A percentile compares a stretch with the other conserved stretches of the same genome.
phyloP scores from a whole-genome alignment of 768 basidiomycete genomes.

The Mycena sanguinolenta region DNA sequence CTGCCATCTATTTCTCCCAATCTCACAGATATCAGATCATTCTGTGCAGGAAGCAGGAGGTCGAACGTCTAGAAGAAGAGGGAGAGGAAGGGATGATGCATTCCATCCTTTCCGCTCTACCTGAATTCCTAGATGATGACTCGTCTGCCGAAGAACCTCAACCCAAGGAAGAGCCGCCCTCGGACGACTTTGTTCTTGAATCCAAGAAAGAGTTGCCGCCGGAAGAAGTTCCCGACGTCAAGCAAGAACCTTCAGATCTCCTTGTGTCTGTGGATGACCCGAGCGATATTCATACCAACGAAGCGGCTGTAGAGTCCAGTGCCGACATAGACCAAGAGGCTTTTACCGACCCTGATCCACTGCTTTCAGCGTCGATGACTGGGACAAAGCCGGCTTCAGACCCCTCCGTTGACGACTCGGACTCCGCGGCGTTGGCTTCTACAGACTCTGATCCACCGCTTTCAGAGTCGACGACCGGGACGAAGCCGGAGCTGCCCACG shows the following conservation, averaged over 20 bases:
- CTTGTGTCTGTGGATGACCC: not conserved
- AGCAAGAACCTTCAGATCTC: constrained; percentile 12
- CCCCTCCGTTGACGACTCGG: not conserved
- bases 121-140: constrained; percentile 57
- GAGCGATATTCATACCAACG: not conserved
- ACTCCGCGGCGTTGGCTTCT: not conserved
- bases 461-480: not conserved
- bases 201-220: constrained; percentile 15
- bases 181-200: constrained; percentile 14
- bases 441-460: not conserved
- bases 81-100: constrained; percentile 65
- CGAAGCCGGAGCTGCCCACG: not conserved
- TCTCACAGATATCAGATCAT: constrained; percentile 66
- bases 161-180: constrained; percentile 11
- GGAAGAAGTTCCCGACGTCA: constrained; percentile 4
- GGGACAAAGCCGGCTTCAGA: not conserved
- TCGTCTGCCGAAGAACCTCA: constrained; percentile 14
- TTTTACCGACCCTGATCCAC: constrained; percentile 1
- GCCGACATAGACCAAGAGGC: not conserved
- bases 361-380: not conserved
- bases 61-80: constrained; percentile 70
- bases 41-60: constrained; percentile 77
- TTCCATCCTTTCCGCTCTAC: constrained; percentile 46
- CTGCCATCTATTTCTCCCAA: not conserved
- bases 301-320: not conserved